These are phyloP conservation scores for Colletotrichum sp. DNA, from an alignment of 2,329 filamentous ascomycete genomes.

Conservation along the genomic window DNA sequence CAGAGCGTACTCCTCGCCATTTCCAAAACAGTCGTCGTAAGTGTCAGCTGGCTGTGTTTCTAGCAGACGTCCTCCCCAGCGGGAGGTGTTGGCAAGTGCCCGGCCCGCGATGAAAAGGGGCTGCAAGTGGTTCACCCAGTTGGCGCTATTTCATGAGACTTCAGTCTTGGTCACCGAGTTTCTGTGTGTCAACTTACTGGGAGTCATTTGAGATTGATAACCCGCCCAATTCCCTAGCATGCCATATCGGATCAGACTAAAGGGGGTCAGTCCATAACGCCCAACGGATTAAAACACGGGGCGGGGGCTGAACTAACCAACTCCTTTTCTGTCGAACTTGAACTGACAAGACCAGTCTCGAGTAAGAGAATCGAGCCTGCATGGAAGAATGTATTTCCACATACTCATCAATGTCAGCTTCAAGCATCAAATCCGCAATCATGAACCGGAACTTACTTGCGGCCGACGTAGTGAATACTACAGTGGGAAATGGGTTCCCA, in stretches of 20 bases:
- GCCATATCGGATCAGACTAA: conserved; percentile 6
- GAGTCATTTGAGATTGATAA: conserved; percentile 13
- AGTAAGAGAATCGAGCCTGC: conserved; percentile 13
- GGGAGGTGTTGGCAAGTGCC: background rate
- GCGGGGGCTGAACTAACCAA: background rate
- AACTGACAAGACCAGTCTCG: background rate
- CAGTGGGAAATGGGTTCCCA: background rate
- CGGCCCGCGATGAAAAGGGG: conserved; percentile 19
- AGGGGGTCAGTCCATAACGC: background rate
- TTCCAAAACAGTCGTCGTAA: background rate
- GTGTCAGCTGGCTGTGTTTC: no score
- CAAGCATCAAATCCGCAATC: background rate
- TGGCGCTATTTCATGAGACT: background rate
- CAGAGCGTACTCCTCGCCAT: background rate
- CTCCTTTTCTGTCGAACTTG: background rate
- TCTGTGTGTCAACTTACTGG: background rate
- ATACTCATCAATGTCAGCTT: background rate
- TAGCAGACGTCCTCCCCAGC: background rate
- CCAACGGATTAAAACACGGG: background rate
- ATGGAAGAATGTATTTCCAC: conserved; percentile 19
- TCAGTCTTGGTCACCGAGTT: background rate
- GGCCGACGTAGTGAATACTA: background rate
- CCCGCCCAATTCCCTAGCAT: conserved; percentile 12
- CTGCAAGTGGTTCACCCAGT: conserved; percentile 21
- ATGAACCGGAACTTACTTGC: background rate